phyloP scores from a whole-genome alignment of 306 rosid species.

The Cicer cuneatum region DNA sequence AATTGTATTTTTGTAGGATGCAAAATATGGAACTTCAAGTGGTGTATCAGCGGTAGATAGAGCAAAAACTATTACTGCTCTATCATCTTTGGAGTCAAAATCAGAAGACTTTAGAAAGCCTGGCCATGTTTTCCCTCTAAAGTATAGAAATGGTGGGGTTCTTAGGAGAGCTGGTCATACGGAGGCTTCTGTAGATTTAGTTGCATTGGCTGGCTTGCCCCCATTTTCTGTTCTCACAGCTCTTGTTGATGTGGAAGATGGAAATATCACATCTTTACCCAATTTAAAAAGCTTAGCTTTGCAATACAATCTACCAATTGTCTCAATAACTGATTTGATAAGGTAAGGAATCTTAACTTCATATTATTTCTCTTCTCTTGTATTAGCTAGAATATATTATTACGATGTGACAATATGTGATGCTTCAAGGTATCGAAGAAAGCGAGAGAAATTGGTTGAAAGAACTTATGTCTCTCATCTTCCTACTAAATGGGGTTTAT shows the following conservation, averaged over 20 bases:
- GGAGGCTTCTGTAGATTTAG: constrained; percentile 86
- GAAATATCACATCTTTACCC: constrained; percentile 72
- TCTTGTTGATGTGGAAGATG: constrained; percentile 64
- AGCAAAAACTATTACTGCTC: constrained; percentile 72
- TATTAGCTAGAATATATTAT: background rate
- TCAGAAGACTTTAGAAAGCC: constrained; percentile 76
- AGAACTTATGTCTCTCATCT: constrained; percentile 67
- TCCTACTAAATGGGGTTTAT: constrained; percentile 86
- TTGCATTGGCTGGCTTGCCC: constrained; percentile 66
- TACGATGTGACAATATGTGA: constrained; percentile 1
- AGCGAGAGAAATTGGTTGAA: constrained; percentile 81
- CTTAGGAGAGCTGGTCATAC: constrained; percentile 89
- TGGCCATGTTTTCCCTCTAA: constrained; percentile 86
- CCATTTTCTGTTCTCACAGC: constrained; percentile 77
- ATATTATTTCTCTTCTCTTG: background rate
- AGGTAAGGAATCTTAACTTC: constrained; percentile 50
- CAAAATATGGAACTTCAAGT: constrained; percentile 65
- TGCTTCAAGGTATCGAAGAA: constrained; percentile 74
- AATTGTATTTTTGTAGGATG: constrained; percentile 60
- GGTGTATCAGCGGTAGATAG: constrained; percentile 88
- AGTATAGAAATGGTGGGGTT: constrained; percentile 83
- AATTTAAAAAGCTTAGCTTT: constrained; percentile 60
- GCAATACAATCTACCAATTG: constrained; percentile 62
- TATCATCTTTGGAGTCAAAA: constrained; percentile 64
- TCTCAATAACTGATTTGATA: constrained; percentile 86